Conservation (phyloP, 768 basidiomycete genomes). For the Panaeolus papilionaceus region DNA sequence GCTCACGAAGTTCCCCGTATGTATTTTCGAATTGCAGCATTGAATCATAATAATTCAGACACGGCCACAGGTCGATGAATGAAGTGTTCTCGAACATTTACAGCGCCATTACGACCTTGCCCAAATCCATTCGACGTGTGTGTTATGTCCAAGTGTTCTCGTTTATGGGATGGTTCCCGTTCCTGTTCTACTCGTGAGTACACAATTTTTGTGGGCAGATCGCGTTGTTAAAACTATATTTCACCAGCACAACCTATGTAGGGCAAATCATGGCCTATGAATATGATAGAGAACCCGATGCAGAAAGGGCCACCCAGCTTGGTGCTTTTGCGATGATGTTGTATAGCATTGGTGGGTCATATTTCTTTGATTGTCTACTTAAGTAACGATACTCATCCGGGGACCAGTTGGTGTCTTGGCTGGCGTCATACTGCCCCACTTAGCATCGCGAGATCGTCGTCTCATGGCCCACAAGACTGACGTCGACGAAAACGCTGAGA, state of each 20-base stretch:
- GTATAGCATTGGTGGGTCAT: slow-evolving; percentile 80
- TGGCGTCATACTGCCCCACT: slow-evolving; percentile 80
- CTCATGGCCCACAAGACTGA: slow-evolving; percentile 76
- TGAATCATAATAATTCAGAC: slow-evolving; percentile 11
- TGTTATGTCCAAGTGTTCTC: slow-evolving; percentile 95
- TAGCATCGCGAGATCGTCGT: slow-evolving; percentile 82
- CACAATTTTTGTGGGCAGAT: background rate
- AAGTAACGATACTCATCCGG: slow-evolving; percentile 20
- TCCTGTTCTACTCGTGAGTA: slow-evolving; percentile 87
- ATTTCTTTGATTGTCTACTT: background rate
- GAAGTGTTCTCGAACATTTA: slow-evolving; percentile 85
- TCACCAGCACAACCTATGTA: slow-evolving; percentile 83
- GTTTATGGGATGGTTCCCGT: slow-evolving; percentile 99
- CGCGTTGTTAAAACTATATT: slow-evolving; percentile 1
- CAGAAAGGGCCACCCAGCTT: slow-evolving; percentile 81
- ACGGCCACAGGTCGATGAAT: slow-evolving; percentile 55
- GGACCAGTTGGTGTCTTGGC: slow-evolving; percentile 81
- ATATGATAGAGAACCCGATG: slow-evolving; percentile 72
- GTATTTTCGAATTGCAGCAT: slow-evolving; percentile 17
- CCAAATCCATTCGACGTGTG: slow-evolving; percentile 84
- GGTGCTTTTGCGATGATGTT: slow-evolving; percentile 91
- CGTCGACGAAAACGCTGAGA: slow-evolving; percentile 78
- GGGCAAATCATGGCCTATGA: slow-evolving; percentile 94
- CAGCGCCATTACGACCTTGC: slow-evolving; percentile 73
- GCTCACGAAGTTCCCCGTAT: slow-evolving; percentile 44